Evolutionary conservation across 257 asterid genomes (phyloP), one percentile per base, ranked within the genome.

Genomic region (Primulina huaijiensis): DNA sequence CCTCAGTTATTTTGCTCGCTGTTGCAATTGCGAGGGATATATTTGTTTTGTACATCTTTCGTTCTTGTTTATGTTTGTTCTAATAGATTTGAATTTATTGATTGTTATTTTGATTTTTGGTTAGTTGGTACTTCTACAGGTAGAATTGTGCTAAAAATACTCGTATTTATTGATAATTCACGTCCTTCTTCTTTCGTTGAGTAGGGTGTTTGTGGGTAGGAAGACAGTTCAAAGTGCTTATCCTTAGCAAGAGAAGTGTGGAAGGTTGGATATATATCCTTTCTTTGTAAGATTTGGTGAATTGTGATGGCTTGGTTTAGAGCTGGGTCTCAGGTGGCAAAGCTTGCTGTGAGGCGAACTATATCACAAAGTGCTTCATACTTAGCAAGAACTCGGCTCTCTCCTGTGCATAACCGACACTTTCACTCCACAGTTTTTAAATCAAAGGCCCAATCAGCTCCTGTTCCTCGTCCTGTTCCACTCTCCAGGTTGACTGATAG

Each of bases 401-500:
- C 74, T 77, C 80, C 82, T 34, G 69, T 68, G 12, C 84, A 75
- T 30, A 72, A 65, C 53, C 79, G 81, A 38, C 59, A 73, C 40
- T 78, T 86, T 62, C 92, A 86, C 69, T 55, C 87, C 20, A 83
- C 86, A 16, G 64, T 82, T 70, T 67, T 76, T 59, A 80, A 73
- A 68, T 67, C 83, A 11, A 86, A 86, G 82, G 87, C 85, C 5
- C 86, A 86, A 33, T 60, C 89, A 78, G 92, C 92, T 3, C 89
- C 92, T 52, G 84, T 82, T 56, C 92, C 92, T 1, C 86, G 77
- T 37, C 70, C 92, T 34, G 92, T 86, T 74, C 92, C 92, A 0
- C 80, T 86, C 66, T 83, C 92, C 11, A 86, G 85, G 81, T 77
- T 86, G 75, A 83, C 92, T 53, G 92, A 86, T 57, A 86, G 87